phyloP scores from a whole-genome alignment of 148 eudicot species.

The Camellia granthamiana region DNA sequence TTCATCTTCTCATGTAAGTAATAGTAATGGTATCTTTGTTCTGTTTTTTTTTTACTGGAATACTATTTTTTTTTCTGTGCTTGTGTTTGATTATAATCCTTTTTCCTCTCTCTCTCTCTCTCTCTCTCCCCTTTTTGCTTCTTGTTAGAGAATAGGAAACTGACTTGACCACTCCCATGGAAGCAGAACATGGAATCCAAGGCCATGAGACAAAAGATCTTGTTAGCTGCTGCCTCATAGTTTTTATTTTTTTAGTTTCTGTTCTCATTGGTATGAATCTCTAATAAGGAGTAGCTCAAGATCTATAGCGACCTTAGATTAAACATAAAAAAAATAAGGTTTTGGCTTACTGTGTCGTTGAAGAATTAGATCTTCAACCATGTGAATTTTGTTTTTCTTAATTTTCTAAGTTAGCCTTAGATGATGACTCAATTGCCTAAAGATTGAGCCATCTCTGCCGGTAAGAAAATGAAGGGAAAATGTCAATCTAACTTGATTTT shows the following conservation, averaged over 20 bases:
- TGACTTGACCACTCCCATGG: background rate
- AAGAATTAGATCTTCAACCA: no score
- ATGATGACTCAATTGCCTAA: no score
- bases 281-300: background rate
- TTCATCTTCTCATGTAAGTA: background rate
- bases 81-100: background rate
- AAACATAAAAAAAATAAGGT: no score
- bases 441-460: no score
- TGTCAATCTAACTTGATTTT: no score
- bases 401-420: no score
- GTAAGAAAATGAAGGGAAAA: no score
- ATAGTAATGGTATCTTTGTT: background rate
- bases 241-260: background rate
- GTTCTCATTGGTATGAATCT: background rate
- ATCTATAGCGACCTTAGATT: no score
- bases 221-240: background rate
- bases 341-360: no score
- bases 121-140: background rate
- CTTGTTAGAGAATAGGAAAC: background rate
- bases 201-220: background rate
- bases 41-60: no score
- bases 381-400: no score
- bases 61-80: background rate
- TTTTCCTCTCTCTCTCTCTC: no score
- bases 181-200: background rate